A percentile compares a stretch with the other conserved stretches of the same genome.
These are phyloP conservation scores for Xylariaceae sp. DNA, from an alignment of 2,329 filamentous ascomycete genomes.

Conservation along the genomic window DNA sequence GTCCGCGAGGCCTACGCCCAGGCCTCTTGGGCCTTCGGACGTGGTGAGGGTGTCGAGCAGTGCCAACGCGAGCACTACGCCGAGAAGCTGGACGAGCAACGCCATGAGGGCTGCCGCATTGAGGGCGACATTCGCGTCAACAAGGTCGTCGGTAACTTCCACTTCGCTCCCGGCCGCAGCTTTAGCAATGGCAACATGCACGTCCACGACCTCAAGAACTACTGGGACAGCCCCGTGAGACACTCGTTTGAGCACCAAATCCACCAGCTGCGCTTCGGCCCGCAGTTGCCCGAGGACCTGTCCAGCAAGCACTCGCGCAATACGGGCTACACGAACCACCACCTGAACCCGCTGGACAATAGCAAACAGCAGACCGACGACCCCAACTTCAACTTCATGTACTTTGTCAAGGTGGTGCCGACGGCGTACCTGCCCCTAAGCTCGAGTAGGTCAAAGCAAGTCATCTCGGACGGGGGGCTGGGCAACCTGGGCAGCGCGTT, in stretches of 20 bases:
- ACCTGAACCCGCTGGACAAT: constrained; percentile 85
- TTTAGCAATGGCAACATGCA: constrained; percentile 98
- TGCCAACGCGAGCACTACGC: constrained; percentile 92
- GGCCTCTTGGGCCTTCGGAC: constrained; percentile 89
- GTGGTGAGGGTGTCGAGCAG: constrained; percentile 90
- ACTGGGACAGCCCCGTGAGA: constrained; percentile 70
- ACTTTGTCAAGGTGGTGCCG: constrained; percentile 97
- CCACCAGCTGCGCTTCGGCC: constrained; percentile 88
- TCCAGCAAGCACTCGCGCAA: constrained; percentile 53
- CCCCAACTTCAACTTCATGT: constrained; percentile 94
- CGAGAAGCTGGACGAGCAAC: constrained; percentile 82
- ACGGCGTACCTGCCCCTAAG: constrained; percentile 92
- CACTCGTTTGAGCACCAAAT: constrained; percentile 90
- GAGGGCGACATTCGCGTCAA: constrained; percentile 92
- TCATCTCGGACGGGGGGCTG: constrained; percentile 58
- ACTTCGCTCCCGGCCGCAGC: constrained; percentile 91
- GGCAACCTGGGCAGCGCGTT: constrained; percentile 65
- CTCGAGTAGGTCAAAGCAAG: constrained; percentile 55
- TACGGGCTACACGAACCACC: constrained; percentile 78
- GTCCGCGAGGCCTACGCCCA: constrained; percentile 91
- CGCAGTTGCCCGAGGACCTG: constrained; percentile 76
- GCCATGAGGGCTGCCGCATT: constrained; percentile 89
- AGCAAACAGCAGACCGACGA: constrained; percentile 75
- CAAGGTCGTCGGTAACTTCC: constrained; percentile 98
- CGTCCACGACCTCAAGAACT: constrained; percentile 95